Conservation (phyloP, 768 basidiomycete genomes). For the Mycena epipterygia region DNA sequence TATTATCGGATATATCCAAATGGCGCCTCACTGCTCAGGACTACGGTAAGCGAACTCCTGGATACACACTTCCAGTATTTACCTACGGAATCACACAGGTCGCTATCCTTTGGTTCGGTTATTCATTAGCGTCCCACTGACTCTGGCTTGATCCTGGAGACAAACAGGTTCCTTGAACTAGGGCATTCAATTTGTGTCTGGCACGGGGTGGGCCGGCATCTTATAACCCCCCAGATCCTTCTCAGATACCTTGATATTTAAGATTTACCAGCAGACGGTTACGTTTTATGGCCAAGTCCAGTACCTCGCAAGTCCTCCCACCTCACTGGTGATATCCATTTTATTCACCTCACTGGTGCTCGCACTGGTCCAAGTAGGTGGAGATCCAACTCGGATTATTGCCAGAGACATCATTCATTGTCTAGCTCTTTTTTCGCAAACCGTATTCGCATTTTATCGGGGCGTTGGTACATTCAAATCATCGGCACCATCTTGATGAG, state of each 20-base stretch:
- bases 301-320: conserved; percentile 3
- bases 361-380: not conserved
- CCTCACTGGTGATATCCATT: not conserved
- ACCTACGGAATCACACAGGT: too few relatives aligned
- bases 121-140: not conserved
- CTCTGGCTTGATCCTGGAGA: not conserved
- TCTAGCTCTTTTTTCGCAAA: conserved; percentile 19
- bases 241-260: not conserved
- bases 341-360: conserved; percentile 2
- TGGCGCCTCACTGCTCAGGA: too few relatives aligned
- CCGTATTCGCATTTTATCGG: conserved; percentile 3
- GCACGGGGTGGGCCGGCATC: not conserved
- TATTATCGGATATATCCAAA: too few relatives aligned
- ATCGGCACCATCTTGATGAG: not conserved
- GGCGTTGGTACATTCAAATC: not conserved
- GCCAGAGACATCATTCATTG: not conserved
- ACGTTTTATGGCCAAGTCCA: conserved; percentile 12
- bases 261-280: conserved; percentile 19
- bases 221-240: not conserved
- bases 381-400: not conserved
- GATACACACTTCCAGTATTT: too few relatives aligned
- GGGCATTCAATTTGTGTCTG: conserved; percentile 1
- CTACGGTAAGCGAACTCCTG: too few relatives aligned
- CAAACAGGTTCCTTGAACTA: conserved; percentile 4
- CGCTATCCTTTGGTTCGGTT: not conserved